Base-by-base conservation (phyloP, 1,139 yeast genomes). In the Torulaspora pretoriensis region DNA sequence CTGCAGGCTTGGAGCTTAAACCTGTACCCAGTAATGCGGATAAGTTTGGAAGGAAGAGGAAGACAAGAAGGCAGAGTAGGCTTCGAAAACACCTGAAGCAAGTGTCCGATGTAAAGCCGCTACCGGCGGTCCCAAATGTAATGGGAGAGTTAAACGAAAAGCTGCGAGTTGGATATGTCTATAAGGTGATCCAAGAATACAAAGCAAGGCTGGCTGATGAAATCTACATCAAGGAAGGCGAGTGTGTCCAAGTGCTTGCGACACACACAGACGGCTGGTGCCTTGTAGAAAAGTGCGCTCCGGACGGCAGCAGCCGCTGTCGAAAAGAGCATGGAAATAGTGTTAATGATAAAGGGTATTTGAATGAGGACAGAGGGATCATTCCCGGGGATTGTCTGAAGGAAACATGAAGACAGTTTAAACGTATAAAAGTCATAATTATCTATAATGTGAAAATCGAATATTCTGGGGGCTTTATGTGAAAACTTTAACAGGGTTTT, bases 241-340 rank as follows among this genome's bases (percentile, higher is more conserved):
- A 69, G 29, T 51, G 39, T 35, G 64, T 66, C 5, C 56, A 55
- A 42, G 53, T 69, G 1, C 45, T 68, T n/a, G 69, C 71, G 1
- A 57, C 60, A 13, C 72, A 69, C 52, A 64, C 69, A 2, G 74
- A 70, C 50, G 73, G 73, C 3, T 70, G 74, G 74, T 69, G 73
- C 47, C 49, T 69, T 17, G 70, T 64, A 2, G 72, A 69, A 36
- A 68, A 62, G 42, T 63, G 66, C 40, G 49, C 54, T 6, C 17
- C 14, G n/a, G 43, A 47, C 19, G 68, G 67, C 0, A 36, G 46
- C 3, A 23, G 46, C 1, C 38, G 38, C 17, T 42, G 44, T 2
- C 42, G 23, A 7, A 34, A 35, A 8, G 32, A 17, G 3, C 40
- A 31, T 3, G 33, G 28, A n/a, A 35, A 30, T 2, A 42, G 49